Percentiles rank a stretch among this genome's conserved stretches.
Evolutionary conservation across 805 yeast species (phyloP).

Genomic region (Wickerhamiella spandovensis): DNA sequence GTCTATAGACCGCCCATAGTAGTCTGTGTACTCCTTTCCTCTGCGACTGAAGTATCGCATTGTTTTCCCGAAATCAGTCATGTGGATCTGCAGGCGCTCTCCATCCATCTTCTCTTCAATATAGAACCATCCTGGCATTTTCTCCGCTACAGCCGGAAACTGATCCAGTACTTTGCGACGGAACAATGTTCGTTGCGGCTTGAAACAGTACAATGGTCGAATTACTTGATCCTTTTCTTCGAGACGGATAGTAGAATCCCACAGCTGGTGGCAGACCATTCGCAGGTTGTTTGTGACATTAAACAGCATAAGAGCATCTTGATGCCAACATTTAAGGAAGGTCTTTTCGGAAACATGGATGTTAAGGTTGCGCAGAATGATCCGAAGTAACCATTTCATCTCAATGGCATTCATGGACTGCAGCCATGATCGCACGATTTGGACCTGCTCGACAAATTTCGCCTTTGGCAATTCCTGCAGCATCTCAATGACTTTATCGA

Average conservation of each 20-base stretch:
- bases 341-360: conserved; percentile 47
- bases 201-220: conserved; percentile 42
- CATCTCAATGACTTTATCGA: conserved; percentile 36
- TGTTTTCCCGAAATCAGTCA: conserved; percentile 31
- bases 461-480: conserved; percentile 33
- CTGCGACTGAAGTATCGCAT: conserved; percentile 49
- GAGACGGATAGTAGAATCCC: conserved; percentile 36
- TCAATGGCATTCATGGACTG: conserved; percentile 46
- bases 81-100: conserved; percentile 72
- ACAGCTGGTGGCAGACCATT: conserved; percentile 43
- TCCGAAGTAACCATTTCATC: conserved; percentile 53
- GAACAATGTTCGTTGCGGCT: conserved; percentile 63
- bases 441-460: conserved; percentile 29
- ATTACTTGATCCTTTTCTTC: conserved; percentile 30
- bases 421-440: conserved; percentile 37
- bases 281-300: conserved; percentile 54
- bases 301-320: conserved; percentile 54
- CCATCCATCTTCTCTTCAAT: conserved; percentile 93
- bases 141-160: conserved; percentile 32
- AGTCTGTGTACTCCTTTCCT: conserved; percentile 56
- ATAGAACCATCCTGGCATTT: conserved; percentile 33
- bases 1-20: conserved; percentile 45
- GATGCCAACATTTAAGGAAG: conserved; percentile 57
- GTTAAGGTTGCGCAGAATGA: conserved; percentile 36
- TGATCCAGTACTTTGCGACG: conserved; percentile 38